phyloP scores from a whole-genome alignment of 768 basidiomycete species.

The Naganishia randhawae region DNA sequence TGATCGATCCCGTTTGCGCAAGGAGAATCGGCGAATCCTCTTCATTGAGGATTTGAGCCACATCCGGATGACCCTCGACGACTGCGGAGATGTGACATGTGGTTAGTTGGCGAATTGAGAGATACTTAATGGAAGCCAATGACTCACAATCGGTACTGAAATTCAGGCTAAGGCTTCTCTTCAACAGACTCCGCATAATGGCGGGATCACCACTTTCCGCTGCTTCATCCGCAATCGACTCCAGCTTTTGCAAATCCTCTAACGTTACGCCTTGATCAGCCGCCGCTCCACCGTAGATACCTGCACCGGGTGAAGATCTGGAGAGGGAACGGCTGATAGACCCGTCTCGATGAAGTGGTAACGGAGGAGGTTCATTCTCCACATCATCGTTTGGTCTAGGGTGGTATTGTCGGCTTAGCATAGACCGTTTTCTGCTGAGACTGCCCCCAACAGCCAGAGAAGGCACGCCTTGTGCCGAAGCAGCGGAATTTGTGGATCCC shows the following conservation, averaged over 20 bases:
- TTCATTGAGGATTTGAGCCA: slow-evolving; percentile 58
- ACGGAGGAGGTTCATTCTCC: slow-evolving; percentile 60
- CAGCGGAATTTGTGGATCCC: not conserved
- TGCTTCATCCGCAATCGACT: slow-evolving; percentile 87
- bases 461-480: not conserved
- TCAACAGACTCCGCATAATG: slow-evolving; percentile 69
- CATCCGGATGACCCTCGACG: slow-evolving; percentile 19
- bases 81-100: slow-evolving; percentile 8
- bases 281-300: slow-evolving; percentile 60
- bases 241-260: slow-evolving; percentile 86
- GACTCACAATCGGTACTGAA: slow-evolving; percentile 75
- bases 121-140: not conserved
- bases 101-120: not conserved
- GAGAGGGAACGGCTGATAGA: slow-evolving; percentile 10
- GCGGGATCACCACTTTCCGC: slow-evolving; percentile 75
- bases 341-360: slow-evolving; percentile 30
- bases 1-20: slow-evolving; percentile 76
- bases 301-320: slow-evolving; percentile 57
- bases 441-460: slow-evolving; percentile 32
- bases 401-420: slow-evolving; percentile 90
- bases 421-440: slow-evolving; percentile 80
- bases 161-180: slow-evolving; percentile 83
- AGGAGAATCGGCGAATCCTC: slow-evolving; percentile 87
- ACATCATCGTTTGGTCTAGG: slow-evolving; percentile 73
- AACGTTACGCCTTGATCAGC: slow-evolving; percentile 81